phyloP scores from a whole-genome alignment of 2,329 filamentous ascomycete genomes.

The Leptographium lundbergii region DNA sequence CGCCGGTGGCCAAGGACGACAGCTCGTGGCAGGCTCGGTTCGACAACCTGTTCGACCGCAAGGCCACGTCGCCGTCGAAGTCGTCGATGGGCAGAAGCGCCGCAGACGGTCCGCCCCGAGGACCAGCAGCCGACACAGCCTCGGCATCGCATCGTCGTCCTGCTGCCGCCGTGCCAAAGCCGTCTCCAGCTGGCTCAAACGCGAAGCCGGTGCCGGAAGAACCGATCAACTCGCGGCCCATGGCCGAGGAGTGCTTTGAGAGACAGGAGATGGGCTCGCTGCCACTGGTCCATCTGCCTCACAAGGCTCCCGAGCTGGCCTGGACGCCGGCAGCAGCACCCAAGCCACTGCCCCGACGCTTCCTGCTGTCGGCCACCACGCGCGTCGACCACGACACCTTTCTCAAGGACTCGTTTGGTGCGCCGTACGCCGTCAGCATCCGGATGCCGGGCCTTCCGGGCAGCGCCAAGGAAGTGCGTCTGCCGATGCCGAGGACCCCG shows the following conservation, averaged over 20 bases:
- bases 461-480: conserved; percentile 23
- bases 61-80: conserved; percentile 41
- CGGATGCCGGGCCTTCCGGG: conserved; percentile 31
- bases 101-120: neutral
- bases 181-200: too few relatives aligned
- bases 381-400: conserved; percentile 15
- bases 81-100: conserved; percentile 31
- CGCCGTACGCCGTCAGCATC: conserved; percentile 26
- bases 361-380: conserved; percentile 32
- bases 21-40: conserved; percentile 62
- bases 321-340: conserved; percentile 47
- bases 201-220: conserved; percentile 24
- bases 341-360: conserved; percentile 41
- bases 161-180: neutral
- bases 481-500: conserved; percentile 14
- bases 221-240: conserved; percentile 47
- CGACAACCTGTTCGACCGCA: conserved; percentile 63
- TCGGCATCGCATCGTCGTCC: neutral
- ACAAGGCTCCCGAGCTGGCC: conserved; percentile 45
- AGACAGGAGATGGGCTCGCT: conserved; percentile 70
- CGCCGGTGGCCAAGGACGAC: conserved; percentile 6
- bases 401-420: conserved; percentile 29
- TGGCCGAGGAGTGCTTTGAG: conserved; percentile 70
- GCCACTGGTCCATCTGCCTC: conserved; percentile 57
- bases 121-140: neutral